Evolutionary conservation across 2,329 filamentous ascomycete species (phyloP).

Genomic region (Calonectria ilicicola): DNA sequence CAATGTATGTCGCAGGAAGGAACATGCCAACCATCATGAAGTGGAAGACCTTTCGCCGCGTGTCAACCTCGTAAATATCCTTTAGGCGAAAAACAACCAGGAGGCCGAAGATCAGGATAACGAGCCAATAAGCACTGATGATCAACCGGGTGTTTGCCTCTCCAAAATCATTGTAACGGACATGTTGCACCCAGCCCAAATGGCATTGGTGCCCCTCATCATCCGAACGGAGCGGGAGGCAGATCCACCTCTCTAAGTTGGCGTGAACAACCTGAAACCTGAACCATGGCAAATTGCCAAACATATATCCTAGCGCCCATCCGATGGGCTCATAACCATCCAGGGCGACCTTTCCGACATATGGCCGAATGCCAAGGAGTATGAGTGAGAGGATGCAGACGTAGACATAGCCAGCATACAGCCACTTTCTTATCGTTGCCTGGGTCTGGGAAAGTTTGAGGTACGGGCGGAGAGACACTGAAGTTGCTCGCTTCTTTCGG

Average conservation of each 20-base stretch:
- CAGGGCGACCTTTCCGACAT: conserved; percentile 77
- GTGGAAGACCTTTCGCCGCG: conserved; percentile 95
- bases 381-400: conserved; percentile 73
- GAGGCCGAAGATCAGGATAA: conserved; percentile 78
- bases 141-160: conserved; percentile 85
- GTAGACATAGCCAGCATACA: conserved; percentile 87
- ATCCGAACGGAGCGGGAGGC: conserved; percentile 66
- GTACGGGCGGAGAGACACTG: conserved; percentile 76
- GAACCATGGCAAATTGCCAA: conserved; percentile 81
- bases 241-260: conserved; percentile 81
- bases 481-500: conserved; percentile 73
- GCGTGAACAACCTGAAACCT: conserved; percentile 77
- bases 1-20: conserved; percentile 85
- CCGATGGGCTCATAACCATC: conserved; percentile 83
- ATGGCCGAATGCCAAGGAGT: conserved; percentile 76
- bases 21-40: conserved; percentile 99
- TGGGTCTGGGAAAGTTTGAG: conserved; percentile 84
- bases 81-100: conserved; percentile 80
- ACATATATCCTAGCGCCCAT: conserved; percentile 91
- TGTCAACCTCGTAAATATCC: conserved; percentile 89
- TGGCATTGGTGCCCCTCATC: conserved; percentile 53
- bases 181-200: conserved; percentile 72
- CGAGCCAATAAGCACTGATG: conserved; percentile 79
- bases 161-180: conserved; percentile 75
- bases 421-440: conserved; percentile 81